Conservation (phyloP, 2,329 filamentous ascomycete genomes). For the Byssochlamys sp. region DNA sequence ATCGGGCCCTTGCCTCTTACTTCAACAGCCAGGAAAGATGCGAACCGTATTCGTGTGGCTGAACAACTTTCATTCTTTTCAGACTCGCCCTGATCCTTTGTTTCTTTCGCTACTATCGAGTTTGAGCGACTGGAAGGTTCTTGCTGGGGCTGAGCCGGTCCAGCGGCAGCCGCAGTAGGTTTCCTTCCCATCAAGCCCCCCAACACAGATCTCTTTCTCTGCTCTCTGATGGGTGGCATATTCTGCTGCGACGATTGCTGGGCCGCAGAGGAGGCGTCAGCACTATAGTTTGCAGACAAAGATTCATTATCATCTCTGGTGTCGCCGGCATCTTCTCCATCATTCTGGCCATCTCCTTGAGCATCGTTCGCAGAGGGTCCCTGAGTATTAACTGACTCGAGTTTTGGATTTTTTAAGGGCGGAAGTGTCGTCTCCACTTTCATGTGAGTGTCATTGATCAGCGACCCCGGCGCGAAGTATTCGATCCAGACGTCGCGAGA, state of each 20-base stretch:
- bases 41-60: constrained; percentile 56
- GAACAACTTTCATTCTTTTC: constrained; percentile 12
- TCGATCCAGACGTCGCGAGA: constrained; percentile 80
- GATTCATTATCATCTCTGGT: constrained; percentile 5
- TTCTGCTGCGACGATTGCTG: constrained; percentile 4
- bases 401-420: constrained; percentile 41
- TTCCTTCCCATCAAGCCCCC: constrained; percentile 33
- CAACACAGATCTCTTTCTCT: constrained; percentile 34
- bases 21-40: constrained; percentile 65
- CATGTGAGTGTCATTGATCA: constrained; percentile 66
- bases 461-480: constrained; percentile 70
- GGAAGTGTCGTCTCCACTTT: constrained; percentile 66
- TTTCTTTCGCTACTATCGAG: constrained; percentile 8
- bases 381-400: constrained; percentile 8
- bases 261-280: constrained; percentile 3
- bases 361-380: constrained; percentile 10
- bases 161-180: constrained; percentile 9
- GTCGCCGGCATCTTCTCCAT: constrained; percentile 10
- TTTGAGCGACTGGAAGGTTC: constrained; percentile 3
- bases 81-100: constrained; percentile 15
- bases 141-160: constrained; percentile 3
- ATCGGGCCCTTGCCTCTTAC: constrained; percentile 53
- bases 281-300: constrained; percentile 9
- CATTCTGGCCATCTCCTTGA: constrained; percentile 12
- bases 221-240: constrained; percentile 14